A percentile compares a stretch with the other conserved stretches of the same genome.
These are phyloP conservation scores for Hygrophorus pudorinus DNA, from an alignment of 768 basidiomycete species.

Conservation along the genomic window DNA sequence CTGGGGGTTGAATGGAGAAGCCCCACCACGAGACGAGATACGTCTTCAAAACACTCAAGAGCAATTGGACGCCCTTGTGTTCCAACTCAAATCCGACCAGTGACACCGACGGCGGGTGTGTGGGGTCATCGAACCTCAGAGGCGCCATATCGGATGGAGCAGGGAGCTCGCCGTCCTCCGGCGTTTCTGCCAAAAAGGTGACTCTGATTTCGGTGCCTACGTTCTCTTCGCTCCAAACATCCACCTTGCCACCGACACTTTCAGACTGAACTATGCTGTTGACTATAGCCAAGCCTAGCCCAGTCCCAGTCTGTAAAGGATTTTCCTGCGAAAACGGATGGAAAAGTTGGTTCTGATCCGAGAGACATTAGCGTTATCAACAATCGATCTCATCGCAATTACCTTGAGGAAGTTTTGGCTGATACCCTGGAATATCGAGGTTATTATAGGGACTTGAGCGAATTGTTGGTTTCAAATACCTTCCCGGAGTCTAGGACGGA, in stretches of 20 bases:
- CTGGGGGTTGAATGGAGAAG: conserved; percentile 36
- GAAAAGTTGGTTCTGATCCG: conserved; percentile 76
- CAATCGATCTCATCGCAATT: conserved; percentile 2
- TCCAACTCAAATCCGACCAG: conserved; percentile 61
- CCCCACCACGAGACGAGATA: conserved; percentile 76
- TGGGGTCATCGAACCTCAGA: conserved; percentile 32
- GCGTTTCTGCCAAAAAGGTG: conserved; percentile 62
- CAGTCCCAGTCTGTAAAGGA: conserved; percentile 86
- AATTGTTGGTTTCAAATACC: conserved; percentile 25
- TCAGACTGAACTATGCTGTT: conserved; percentile 84
- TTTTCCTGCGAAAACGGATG: conserved; percentile 98
- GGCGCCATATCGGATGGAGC: conserved; percentile 31
- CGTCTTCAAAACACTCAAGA: conserved; percentile 48
- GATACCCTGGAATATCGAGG: conserved; percentile 49
- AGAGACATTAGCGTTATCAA: background rate
- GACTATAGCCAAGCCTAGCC: conserved; percentile 90
- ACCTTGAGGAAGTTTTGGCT: conserved; percentile 89
- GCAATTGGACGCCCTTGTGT: conserved; percentile 58
- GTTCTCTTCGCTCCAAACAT: conserved; percentile 88
- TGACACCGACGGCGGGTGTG: conserved; percentile 43
- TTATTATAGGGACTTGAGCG: background rate
- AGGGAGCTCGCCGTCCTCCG: conserved; percentile 26
- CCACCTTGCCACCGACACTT: conserved; percentile 83
- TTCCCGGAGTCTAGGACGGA: conserved; percentile 87
- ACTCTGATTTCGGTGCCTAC: conserved; percentile 89